Evolutionary conservation across 257 asterid species (phyloP), one percentile per base, ranked within the genome.

Genomic region (Gardenia jasminoides): DNA sequence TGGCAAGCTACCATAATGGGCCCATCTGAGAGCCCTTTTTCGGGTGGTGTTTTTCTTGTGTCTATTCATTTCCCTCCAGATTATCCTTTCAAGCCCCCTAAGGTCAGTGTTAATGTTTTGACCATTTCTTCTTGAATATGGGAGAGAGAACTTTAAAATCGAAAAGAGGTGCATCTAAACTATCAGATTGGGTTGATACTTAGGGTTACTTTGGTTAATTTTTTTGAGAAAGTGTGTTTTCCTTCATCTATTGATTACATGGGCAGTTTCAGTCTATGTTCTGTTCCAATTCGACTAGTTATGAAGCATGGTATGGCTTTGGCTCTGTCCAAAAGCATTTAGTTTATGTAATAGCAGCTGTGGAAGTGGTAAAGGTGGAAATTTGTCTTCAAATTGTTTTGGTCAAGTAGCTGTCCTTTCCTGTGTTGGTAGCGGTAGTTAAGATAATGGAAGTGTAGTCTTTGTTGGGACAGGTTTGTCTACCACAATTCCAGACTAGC

Each of bases 1-100:
- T 92, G 94, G 94, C 94, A 90, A 82, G 97, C 97, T 74, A 91
- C 97, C 43, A 91, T 91, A 72, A 91, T 91, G 94, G 94, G 94
- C 80, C 97, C 97, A 54, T 68, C 91, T 0, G 97, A 90, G 47
- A 90, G 97, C 84, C 97, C 97, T n/a, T 92, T 88, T 82, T 39
- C 93, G 64, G 97, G 97, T 22, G 97, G 94, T 52, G 90, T 92
- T 43, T 92, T 92, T 84, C 81, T 87, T 28, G 91, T 88, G 72
- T 81, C 89, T 17, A 90, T 91, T 86, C 94, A 90, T 79, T 91
- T 90, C 44, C 97, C 97, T 2, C 97, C 97, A 44, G 97, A 91
- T 84, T 91, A 91, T 81, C 97, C 97, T 50, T 91, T 92, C 85
- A 92, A 92, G 82, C 97, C 97, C 72, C 97, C 97, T 1, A 92